These are phyloP conservation scores for Claviceps monticola DNA, from an alignment of 2,329 filamentous ascomycete species.

Conservation along the genomic window DNA sequence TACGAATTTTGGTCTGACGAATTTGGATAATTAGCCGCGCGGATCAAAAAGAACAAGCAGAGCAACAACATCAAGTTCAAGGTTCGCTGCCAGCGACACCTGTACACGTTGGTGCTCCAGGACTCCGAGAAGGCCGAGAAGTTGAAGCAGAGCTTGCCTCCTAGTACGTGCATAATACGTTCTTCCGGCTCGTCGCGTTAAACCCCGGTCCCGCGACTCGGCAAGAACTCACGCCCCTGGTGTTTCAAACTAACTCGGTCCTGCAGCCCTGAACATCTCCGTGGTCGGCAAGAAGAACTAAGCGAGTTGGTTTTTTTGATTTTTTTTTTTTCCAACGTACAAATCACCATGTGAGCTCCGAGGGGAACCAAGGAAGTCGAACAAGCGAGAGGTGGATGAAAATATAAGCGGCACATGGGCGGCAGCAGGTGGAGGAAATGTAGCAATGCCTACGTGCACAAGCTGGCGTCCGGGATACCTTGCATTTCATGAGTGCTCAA, in stretches of 20 bases:
- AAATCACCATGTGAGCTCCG: background rate
- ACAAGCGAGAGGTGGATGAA: slow-evolving; percentile 11
- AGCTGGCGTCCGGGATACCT: slow-evolving; percentile 41
- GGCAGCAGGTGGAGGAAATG: slow-evolving; percentile 11
- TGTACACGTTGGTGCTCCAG: slow-evolving; percentile 98
- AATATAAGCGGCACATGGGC: slow-evolving; percentile 2
- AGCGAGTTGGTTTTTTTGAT: slow-evolving; percentile 3
- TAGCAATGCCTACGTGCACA: slow-evolving; percentile 26
- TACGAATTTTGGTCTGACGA: background rate
- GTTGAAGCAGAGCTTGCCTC: slow-evolving; percentile 97
- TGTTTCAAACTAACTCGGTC: background rate
- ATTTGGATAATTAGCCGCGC: slow-evolving; percentile 45
- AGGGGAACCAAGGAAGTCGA: background rate
- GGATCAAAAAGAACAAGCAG: slow-evolving; percentile 93
- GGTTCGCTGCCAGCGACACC: slow-evolving; percentile 91
- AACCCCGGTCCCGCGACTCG: too few species aligned
- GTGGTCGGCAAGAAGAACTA: slow-evolving; percentile 42
- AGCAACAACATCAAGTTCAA: slow-evolving; percentile 98
- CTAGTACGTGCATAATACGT: slow-evolving; percentile 52
- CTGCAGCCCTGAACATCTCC: slow-evolving; percentile 35
- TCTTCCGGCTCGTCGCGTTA: background rate
- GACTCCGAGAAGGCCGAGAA: slow-evolving; percentile 99
- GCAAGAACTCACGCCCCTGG: too few species aligned
- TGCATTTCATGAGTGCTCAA: slow-evolving; percentile 32
- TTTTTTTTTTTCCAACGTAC: background rate